Evolutionary conservation across 1,284 basidiomycete species (phyloP), one percentile per base, ranked within the genome.

Genomic region (Takashimella koratensis): DNA sequence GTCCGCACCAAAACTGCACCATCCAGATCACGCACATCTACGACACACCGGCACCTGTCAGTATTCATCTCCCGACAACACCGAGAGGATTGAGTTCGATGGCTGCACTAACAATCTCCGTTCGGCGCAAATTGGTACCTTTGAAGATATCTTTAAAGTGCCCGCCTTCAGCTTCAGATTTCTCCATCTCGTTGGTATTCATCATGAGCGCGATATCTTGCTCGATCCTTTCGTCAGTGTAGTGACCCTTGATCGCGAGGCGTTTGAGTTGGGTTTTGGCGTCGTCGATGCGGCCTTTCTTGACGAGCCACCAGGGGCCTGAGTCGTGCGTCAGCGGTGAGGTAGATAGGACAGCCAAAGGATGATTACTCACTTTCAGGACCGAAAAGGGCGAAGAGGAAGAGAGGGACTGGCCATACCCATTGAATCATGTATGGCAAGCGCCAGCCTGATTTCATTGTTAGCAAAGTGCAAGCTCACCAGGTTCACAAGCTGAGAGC

Each of bases 121-220:
- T 73, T 41, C 73, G 58, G 13, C 76, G 49, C 19, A 47, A 63
- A 56, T 77, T 69, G 50, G 60, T 59, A 6, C 74, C 68, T 36
- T 59, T 57, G 70, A 78, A 73, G 59, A 72, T 76, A 56, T 76
- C 73, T 19, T 54, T 36, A 63, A 73, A 78, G 10, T 53, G 52
- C 0, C 67, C 58, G 2, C 76, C 75, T 5, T 57, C 57, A 12
- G 63, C 52, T 24, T 61, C 51, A n/a, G 57, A 49, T n/a, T 47
- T 52, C 40, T 65, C 63, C n/a, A 65, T 47, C 50, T 49, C 42
- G 43, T 56, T 44, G 52, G 77, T 78, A 65, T 77, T 71, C 36
- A 63, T 54, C 62, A 78, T 74, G 57, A 75, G 58, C 30, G 68
- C 64, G 43, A 77, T 66, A 16, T 59, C n/a, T n/a, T n/a, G n/a